phyloP scores from a whole-genome alignment of 495 filamentous ascomycete genomes.

The Annulohypoxylon bovei region DNA sequence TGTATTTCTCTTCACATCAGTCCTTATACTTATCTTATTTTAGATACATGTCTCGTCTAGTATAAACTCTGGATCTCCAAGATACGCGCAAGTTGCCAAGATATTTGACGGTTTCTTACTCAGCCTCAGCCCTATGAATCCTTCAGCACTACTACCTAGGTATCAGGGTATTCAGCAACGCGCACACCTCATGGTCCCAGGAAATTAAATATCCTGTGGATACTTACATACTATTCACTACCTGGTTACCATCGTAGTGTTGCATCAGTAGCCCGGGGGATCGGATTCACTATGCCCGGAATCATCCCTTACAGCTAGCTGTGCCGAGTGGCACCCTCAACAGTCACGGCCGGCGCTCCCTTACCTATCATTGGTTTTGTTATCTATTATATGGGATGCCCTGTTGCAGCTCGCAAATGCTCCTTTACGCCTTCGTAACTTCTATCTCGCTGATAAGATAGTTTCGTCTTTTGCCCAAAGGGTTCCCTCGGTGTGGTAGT shows the following conservation, averaged over 20 bases:
- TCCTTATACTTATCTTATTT: not conserved
- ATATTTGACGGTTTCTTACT: slow-evolving; percentile 2
- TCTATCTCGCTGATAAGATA: slow-evolving; percentile 3
- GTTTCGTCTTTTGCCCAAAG: slow-evolving; percentile 9
- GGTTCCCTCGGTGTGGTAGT: slow-evolving; percentile 14
- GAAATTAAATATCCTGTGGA: not conserved
- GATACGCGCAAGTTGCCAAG: not conserved
- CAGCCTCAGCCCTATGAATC: slow-evolving; percentile 40
- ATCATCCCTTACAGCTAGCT: slow-evolving; percentile 10
- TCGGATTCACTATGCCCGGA: slow-evolving; percentile 15
- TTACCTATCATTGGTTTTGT: slow-evolving; percentile 21
- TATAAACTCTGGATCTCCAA: not conserved
- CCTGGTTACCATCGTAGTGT: not conserved
- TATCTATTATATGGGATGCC: not conserved
- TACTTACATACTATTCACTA: not conserved
- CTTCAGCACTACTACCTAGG: slow-evolving; percentile 10
- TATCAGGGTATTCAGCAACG: slow-evolving; percentile 5
- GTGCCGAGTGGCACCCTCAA: slow-evolving; percentile 3
- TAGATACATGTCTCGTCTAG: not conserved
- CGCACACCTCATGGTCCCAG: not conserved
- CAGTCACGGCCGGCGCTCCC: not conserved
- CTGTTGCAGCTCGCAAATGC: slow-evolving; percentile 8
- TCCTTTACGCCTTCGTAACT: slow-evolving; percentile 9
- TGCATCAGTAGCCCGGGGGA: slow-evolving; percentile 5
- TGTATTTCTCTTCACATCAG: not conserved